Percentiles rank a stretch among this genome's conserved stretches.
Conservation (phyloP, 345 rosid genomes). For the Nephelium lappaceum region DNA sequence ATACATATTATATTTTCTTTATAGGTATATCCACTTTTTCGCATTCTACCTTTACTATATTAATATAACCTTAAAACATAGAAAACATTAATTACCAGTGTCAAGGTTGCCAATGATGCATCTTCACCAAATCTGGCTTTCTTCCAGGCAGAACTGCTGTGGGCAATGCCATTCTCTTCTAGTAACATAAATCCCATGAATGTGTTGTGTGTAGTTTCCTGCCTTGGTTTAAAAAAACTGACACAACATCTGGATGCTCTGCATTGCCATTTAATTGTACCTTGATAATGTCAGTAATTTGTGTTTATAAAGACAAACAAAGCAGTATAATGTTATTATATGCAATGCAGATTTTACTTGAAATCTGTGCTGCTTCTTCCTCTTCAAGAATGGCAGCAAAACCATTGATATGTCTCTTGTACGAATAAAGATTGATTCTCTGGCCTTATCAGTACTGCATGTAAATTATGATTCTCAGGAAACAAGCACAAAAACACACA, state of each 20-base stretch:
- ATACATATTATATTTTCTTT: neutral
- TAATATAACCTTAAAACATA: neutral
- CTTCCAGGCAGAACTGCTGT: constrained; percentile 37
- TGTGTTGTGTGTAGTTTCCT: constrained; percentile 56
- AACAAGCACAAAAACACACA: neutral
- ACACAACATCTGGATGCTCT: constrained; percentile 53
- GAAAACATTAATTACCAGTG: constrained; percentile 41
- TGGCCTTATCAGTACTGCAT: constrained; percentile 46
- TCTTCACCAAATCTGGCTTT: constrained; percentile 54
- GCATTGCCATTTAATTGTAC: constrained; percentile 8
- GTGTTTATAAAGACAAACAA: neutral
- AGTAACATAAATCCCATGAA: constrained; percentile 60
- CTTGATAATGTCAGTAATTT: neutral
- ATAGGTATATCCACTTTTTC: too few relatives aligned
- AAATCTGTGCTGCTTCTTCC: constrained; percentile 46
- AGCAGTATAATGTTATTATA: too few relatives aligned
- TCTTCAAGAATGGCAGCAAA: constrained; percentile 57
- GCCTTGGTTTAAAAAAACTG: constrained; percentile 45
- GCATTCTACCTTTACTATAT: too few relatives aligned
- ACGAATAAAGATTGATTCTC: constrained; percentile 50
- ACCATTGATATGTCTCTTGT: constrained; percentile 55
- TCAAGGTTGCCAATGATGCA: constrained; percentile 56
- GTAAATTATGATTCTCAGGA: neutral
- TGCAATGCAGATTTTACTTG: constrained; percentile 28
- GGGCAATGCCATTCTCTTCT: constrained; percentile 38